Percentiles rank a stretch among this genome's conserved stretches.
phyloP scores from a whole-genome alignment of 1,284 basidiomycete genomes.

The Austroboletus niveus region DNA sequence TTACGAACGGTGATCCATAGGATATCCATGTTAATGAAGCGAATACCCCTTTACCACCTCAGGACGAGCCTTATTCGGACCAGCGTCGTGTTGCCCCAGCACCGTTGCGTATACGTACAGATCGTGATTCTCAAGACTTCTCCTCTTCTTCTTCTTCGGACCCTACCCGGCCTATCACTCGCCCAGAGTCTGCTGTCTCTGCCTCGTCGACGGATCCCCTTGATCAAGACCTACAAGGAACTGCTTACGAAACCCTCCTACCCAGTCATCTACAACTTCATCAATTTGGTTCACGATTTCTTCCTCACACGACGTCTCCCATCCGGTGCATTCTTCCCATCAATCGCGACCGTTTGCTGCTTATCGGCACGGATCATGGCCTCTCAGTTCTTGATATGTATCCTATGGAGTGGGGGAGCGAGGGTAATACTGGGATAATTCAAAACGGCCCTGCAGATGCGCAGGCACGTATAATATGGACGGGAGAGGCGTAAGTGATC shows the following conservation, averaged over 20 bases:
- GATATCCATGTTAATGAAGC: constrained; percentile 12
- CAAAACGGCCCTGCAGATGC: constrained; percentile 69
- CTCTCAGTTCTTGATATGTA: constrained; percentile 78
- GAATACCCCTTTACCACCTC: not conserved
- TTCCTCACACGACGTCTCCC: constrained; percentile 71
- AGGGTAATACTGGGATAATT: constrained; percentile 36
- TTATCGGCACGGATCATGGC: constrained; percentile 75
- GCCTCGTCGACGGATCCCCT: constrained; percentile 7
- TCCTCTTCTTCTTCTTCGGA: constrained; percentile 9
- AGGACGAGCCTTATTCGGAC: constrained; percentile 1
- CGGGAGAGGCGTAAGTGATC: constrained; percentile 64
- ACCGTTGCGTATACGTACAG: constrained; percentile 25
- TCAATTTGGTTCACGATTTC: constrained; percentile 77
- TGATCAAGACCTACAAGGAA: constrained; percentile 32
- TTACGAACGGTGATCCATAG: constrained; percentile 14
- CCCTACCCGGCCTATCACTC: constrained; percentile 13
- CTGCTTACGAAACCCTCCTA: constrained; percentile 36
- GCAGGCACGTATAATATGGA: constrained; percentile 63
- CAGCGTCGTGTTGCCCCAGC: constrained; percentile 8
- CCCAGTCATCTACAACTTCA: constrained; percentile 66
- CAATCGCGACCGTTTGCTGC: constrained; percentile 55
- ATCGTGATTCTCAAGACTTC: constrained; percentile 18
- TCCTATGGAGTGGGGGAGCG: constrained; percentile 56
- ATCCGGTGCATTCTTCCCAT: constrained; percentile 74
- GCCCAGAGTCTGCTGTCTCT: constrained; percentile 13